Percentiles rank a stretch among this genome's conserved stretches.
Evolutionary conservation across 1,139 yeast species (phyloP).

Genomic region (Oligophagozyma castellii): DNA sequence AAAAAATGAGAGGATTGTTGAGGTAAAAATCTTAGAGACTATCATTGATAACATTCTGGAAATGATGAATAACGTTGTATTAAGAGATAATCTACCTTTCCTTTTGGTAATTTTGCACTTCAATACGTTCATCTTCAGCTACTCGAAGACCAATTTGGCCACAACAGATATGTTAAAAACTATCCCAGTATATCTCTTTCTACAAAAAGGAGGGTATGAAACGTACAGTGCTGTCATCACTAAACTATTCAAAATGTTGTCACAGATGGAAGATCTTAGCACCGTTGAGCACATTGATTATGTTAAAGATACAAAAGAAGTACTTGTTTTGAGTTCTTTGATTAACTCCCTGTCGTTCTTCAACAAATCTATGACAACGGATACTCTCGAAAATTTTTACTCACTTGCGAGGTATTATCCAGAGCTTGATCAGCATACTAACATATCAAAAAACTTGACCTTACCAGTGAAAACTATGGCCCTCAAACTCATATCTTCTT

Average conservation of each 20-base stretch:
- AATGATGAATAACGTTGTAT: conserved; percentile 12
- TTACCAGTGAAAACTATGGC: conserved; percentile 15
- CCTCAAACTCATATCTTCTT: conserved; percentile 11
- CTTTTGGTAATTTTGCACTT: conserved; percentile 23
- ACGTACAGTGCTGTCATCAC: conserved; percentile 13
- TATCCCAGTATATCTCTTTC: conserved; percentile 33
- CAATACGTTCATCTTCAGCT: conserved; percentile 19
- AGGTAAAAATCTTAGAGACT: conserved; percentile 19
- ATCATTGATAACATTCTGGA: conserved; percentile 12
- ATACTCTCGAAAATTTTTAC: conserved; percentile 19
- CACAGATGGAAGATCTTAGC: conserved; percentile 21
- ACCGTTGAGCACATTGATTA: conserved; percentile 27
- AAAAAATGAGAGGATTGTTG: conserved; percentile 12
- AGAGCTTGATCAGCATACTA: conserved; percentile 12
- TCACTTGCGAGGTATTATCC: conserved; percentile 17
- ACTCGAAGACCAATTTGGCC: conserved; percentile 18
- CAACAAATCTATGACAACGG: conserved; percentile 27
- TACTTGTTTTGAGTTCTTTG: conserved; percentile 31
- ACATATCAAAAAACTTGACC: conserved; percentile 14
- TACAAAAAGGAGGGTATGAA: conserved; percentile 34
- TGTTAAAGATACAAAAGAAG: conserved; percentile 27
- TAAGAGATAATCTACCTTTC: conserved; percentile 14
- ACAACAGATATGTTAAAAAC: conserved; percentile 27
- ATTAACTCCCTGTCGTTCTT: conserved; percentile 32
- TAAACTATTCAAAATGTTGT: conserved; percentile 10